Conservation (phyloP, 108 stramenopile species). For the Parietichytrium sp. region DNA sequence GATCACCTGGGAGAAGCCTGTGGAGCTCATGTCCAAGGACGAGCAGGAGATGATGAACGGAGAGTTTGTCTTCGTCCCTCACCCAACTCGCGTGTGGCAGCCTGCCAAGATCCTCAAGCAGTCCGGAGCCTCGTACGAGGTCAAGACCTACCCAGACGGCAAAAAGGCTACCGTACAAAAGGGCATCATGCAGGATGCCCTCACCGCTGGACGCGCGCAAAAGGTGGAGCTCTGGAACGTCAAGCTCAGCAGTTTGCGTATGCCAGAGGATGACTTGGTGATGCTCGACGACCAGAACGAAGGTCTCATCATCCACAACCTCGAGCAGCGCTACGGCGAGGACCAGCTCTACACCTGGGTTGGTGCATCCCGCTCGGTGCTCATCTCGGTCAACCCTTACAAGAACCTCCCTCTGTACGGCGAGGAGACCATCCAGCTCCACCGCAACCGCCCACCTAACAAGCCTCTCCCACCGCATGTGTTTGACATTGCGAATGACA, state of each 20-base stretch:
- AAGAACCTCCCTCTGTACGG: constrained; percentile 13
- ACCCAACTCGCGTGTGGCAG: neutral
- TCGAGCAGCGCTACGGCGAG: constrained; percentile 50
- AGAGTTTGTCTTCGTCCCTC: constrained; percentile 31
- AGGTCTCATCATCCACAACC: constrained; percentile 46
- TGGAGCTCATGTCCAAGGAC: constrained; percentile 48
- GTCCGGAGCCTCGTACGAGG: neutral
- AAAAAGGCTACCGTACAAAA: constrained; percentile 11
- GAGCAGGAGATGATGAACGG: constrained; percentile 30
- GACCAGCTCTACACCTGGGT: constrained; percentile 59
- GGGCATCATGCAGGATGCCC: neutral
- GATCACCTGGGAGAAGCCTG: constrained; percentile 56
- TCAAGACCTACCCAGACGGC: constrained; percentile 1
- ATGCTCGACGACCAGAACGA: constrained; percentile 56
- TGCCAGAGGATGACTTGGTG: constrained; percentile 52
- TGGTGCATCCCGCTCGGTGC: constrained; percentile 48
- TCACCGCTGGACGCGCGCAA: neutral
- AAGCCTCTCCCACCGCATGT: constrained; percentile 41
- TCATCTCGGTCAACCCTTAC: constrained; percentile 40
- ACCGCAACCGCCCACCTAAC: constrained; percentile 30
- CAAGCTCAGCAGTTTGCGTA: constrained; percentile 34
- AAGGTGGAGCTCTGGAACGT: constrained; percentile 37
- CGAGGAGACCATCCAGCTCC: neutral
- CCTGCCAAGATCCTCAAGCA: constrained; percentile 18
- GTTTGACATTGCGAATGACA: constrained; percentile 11